phyloP scores from a whole-genome alignment of 192 early-diverging fungal genomes.

The Podila epigama region DNA sequence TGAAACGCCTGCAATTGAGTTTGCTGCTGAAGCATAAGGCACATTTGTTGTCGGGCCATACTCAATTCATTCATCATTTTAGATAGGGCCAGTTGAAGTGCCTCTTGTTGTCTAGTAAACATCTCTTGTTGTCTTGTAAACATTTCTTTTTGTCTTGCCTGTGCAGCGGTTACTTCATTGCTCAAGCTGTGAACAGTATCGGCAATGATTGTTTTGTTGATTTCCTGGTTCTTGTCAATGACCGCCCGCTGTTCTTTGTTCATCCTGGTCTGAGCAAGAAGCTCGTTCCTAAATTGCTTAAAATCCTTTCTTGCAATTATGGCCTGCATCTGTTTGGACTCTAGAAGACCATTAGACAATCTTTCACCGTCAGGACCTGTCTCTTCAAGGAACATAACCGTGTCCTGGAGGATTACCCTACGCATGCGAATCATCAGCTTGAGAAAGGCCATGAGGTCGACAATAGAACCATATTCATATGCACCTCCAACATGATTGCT shows the following conservation, averaged over 20 bases:
- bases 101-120: no score
- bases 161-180: no score
- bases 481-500: background rate
- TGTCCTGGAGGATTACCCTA: background rate
- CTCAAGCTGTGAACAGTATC: background rate
- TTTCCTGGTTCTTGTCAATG: slow-evolving; percentile 1
- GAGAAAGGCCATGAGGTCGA: background rate
- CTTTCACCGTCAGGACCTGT: background rate
- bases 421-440: slow-evolving; percentile 2
- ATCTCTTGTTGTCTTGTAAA: no score
- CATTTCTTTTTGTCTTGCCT: no score
- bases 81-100: no score
- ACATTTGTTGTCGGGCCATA: no score
- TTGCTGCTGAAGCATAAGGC: no score
- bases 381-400: background rate
- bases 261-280: background rate
- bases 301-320: background rate
- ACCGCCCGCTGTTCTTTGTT: background rate
- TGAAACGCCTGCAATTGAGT: no score
- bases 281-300: background rate
- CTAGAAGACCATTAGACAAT: background rate
- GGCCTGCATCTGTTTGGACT: background rate
- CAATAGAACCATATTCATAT: background rate
- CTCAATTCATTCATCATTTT: no score
- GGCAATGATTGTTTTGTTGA: background rate